Evolutionary conservation across 306 rosid genomes (phyloP), one percentile per base, ranked within the genome.

Genomic region (Cicer yamashitae): DNA sequence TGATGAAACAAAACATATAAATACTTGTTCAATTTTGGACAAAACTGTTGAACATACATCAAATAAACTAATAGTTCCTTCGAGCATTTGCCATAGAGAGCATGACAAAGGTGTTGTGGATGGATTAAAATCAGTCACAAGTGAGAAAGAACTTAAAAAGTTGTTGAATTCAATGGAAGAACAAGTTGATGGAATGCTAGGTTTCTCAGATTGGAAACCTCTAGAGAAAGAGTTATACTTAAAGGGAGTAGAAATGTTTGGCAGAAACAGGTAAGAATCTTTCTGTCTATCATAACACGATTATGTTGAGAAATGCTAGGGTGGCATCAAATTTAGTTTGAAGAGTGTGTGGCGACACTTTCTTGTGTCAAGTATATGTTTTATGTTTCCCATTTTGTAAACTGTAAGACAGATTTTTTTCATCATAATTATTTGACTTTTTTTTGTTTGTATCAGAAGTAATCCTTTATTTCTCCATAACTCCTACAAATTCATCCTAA

Each of bases 161-260:
- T 75, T 79, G 37, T 67, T 87, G 43, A 48, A 78, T 67, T 81
- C 86, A 67, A 73, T 74, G 71, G 78, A 58, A 66, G 79, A 67
- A 22, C 78, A 78, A 70, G 80, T 75, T 78, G 78, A 85, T 77
- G 83, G 64, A 74, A 57, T 78, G 65, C 74, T 13, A 62, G 79
- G 82, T 45, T 81, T 77, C 65, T 75, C 87, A 17, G 90, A 85
- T 60, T 94, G 99, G 99, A 90, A 85, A 84, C 89, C 88, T 62
- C 61, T 94, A 68, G 99, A 94, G 87, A 94, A 90, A 78, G 96
- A 94, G 66, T 76, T 92, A 67, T 94, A 90, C 87, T 67, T 88
- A 84, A 94, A 94, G 86, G 99, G 99, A 74, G 51, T 92, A 43
- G 96, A 94, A 88, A 92, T 94, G 84, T 94, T 92, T 83, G 99